These are phyloP conservation scores for Calonectria pauciramosa DNA, from an alignment of 2,329 filamentous ascomycete species.

Conservation along the genomic window DNA sequence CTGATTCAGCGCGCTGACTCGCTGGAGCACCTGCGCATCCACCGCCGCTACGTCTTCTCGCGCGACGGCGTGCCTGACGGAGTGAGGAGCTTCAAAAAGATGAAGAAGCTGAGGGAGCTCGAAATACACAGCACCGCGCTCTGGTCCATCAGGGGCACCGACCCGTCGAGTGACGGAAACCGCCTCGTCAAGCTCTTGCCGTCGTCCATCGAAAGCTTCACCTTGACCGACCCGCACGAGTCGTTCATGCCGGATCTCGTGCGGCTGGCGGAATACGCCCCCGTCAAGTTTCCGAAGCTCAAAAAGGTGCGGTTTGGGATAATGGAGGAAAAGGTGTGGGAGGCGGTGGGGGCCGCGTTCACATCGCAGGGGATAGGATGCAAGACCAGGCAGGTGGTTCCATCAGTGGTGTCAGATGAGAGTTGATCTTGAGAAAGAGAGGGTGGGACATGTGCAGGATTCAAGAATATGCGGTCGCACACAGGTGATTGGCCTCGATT, in stretches of 20 bases:
- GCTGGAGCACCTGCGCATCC: background rate
- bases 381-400: background rate
- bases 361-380: background rate
- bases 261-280: background rate
- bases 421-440: background rate
- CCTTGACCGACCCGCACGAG: background rate
- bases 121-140: slow-evolving; percentile 1
- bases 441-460: too few relatives aligned
- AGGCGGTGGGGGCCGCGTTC: background rate
- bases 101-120: background rate
- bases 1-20: background rate
- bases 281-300: background rate
- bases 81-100: background rate
- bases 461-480: too few relatives aligned
- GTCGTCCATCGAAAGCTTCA: background rate
- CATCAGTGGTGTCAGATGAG: background rate
- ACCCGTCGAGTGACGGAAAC: background rate
- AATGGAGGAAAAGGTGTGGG: background rate
- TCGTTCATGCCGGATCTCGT: background rate
- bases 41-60: slow-evolving; percentile 1
- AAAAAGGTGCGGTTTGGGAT: background rate
- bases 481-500: too few relatives aligned
- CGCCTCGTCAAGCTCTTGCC: background rate
- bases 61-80: background rate
- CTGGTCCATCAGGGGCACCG: background rate